Evolutionary conservation across 2,329 filamentous ascomycete genomes (phyloP), one percentile per base, ranked within the genome.

Genomic region (Penicillium fuscoglaucum): DNA sequence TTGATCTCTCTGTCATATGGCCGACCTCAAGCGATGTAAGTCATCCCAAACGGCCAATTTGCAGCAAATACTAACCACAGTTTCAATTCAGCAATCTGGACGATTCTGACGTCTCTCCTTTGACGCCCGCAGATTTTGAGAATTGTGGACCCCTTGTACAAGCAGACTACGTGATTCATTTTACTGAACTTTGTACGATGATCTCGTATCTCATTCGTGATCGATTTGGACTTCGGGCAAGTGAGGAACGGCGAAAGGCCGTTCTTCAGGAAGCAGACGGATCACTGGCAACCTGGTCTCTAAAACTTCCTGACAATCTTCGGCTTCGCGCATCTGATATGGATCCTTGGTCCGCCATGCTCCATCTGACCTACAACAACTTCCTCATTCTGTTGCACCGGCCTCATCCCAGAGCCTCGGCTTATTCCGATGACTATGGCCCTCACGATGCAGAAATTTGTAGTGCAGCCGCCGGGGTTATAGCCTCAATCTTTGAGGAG

Each of bases 1-100:
- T 70, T 79, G 69, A 72, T 78, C 7, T 77, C 75, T 29, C 61
- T 79, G 41, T 75, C 76, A 19, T 80, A 83, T 66, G 82, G 82
- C 39, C 76, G 82, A 49, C 82, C 82, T 19, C 79, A 81, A 64
- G 78, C 80, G 21, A 80, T 84, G 72, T 77, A 68, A 70, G 74
- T 66, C 39, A 35, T 50, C 19, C 3, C 26, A 5, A 33, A 53
- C 17, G 19, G 12, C 43, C 17, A 12, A 21, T 8, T 37, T 37
- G 15, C 10, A 21, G 31, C 13, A 8, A 24, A 51, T 51, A 31
- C 61, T 62, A 53, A 60, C 43, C 6, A 52, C 47, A 37, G 0
- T 40, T 44, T 52, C 31, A 29, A 19, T 24, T 19, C 44, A 77
- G 73, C 58, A 79, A 81, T 55, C 68, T 82, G 9, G 80, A 83